Evolutionary conservation across 148 eudicot species (phyloP), one percentile per base, ranked within the genome.

Genomic region (Simmondsia chinensis): DNA sequence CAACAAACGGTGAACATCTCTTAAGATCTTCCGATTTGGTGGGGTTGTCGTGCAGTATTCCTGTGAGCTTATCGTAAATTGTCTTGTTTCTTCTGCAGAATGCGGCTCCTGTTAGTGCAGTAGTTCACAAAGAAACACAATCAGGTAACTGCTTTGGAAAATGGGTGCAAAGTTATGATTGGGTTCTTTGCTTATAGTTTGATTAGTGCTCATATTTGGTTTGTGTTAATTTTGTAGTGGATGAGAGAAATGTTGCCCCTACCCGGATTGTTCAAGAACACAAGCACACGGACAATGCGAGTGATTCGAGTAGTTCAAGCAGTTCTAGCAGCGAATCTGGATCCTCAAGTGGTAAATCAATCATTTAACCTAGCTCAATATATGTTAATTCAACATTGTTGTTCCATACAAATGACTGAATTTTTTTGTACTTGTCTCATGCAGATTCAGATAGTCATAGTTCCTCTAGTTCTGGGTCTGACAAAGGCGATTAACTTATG

Each of bases 241-340:
- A 50, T 61, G 66, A 65, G 45, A 57, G 69, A 43, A 47, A 52
- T 63, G 33, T 19, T 47, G 56, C 65, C 18, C 15, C 55, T 29
- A 46, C 79, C 23, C n/a, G n/a, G n/a, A n/a, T n/a, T n/a, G 80
- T 11, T 36, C 77, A 70, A 50, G 77, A 66, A 40, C 83, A 62
- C 39, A 77, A 54, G 55, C 68, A 56, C 39, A 57, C 44, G n/a
- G 71, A 74, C 43, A 75, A 80, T 54, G 68, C 29, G 9, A 74
- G 75, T 46, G 64, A 63, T 46, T 76, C 95, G 24, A 82, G 94
- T 53, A 91, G 88, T 64, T 79, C 99, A 16, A 82, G 94, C 81
- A 80, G 95, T 70, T 91, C 97, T 22, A 76, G 94, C 59, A 91
- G 94, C 53, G 94, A 73, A 53, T 79, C 97, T 31, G 99, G 83